Evolutionary conservation across 2,329 filamentous ascomycete genomes (phyloP), one percentile per base, ranked within the genome.

Genomic region (Sporothrix protearum): DNA sequence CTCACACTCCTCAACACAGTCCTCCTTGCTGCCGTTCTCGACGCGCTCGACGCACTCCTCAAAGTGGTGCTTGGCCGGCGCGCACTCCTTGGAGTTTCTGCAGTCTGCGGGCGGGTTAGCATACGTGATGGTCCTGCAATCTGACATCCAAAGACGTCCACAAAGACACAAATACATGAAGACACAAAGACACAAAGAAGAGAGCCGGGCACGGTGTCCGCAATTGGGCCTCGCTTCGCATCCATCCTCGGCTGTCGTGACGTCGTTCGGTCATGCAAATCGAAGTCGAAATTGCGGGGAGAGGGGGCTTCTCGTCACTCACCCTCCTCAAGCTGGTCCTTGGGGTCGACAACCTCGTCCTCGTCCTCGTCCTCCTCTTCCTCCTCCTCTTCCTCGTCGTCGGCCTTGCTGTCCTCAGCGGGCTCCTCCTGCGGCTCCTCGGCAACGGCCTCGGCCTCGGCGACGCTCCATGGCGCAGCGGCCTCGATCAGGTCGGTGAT

Each of bases 1-100:
- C 94, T 84, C 91, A 98, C 96, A 99, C 87, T 99, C 96, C 87
- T 99, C 96, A 77, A 98, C 93, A 79, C 96, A 99, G 86, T 98
- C 94, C 88, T 99, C 96, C 79, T 92, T 89, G 77, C 91, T 89
- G 75, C 91, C 87, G 77, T 91, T 88, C 79, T 93, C 89, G 77
- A 99, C 96, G 78, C 96, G 94, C 88, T 97, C 94, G 78, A 95
- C 94, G 82, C 96, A 99, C 85, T 97, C 93, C 76, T 98, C 95
- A 82, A 92, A 98, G 88, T 99, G 96, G 87, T 98, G 95, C 90
- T 98, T 99, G 80, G 89, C 88, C 73, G 91, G 90, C 74, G 91
- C 87, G 85, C 96, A 99, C 83, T 92, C 86, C 82, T 91, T 87
- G 76, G 94, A 94, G 82, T 95, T 89, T 83, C 89, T 88, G 88